phyloP scores from a whole-genome alignment of 495 filamentous ascomycete species.

The Filosporella fistucella region DNA sequence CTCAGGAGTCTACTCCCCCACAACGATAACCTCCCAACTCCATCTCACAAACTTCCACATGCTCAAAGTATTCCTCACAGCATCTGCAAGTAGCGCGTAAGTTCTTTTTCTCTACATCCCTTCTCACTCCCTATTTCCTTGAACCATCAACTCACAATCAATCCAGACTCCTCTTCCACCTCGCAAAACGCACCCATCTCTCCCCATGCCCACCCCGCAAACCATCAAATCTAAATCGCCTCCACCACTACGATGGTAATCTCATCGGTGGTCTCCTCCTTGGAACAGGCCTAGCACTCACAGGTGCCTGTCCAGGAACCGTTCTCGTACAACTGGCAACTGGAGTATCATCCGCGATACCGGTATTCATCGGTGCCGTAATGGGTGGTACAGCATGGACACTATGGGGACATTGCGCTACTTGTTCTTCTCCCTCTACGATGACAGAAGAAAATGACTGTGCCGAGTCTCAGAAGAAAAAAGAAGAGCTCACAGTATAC shows the following conservation, averaged over 20 bases:
- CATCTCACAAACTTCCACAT: slow-evolving; percentile 50
- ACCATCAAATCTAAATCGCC: too few species aligned
- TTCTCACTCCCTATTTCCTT: too few species aligned
- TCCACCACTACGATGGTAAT: slow-evolving; percentile 50
- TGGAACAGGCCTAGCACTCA: slow-evolving; percentile 48
- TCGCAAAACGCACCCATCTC: too few species aligned
- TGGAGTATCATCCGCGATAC: slow-evolving; percentile 38
- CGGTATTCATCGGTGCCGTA: slow-evolving; percentile 35
- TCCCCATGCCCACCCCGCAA: too few species aligned
- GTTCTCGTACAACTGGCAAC: slow-evolving; percentile 47
- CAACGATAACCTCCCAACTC: slow-evolving; percentile 49
- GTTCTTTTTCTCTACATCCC: slow-evolving; percentile 17
- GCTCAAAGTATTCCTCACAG: slow-evolving; percentile 52
- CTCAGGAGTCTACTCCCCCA: slow-evolving; percentile 48
- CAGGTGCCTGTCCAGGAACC: slow-evolving; percentile 51
- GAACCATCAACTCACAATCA: too few species aligned
- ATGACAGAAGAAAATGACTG: too few species aligned
- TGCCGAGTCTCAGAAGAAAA: too few species aligned
- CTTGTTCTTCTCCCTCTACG: too few species aligned
- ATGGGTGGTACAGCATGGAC: slow-evolving; percentile 36
- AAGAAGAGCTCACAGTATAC: too few species aligned
- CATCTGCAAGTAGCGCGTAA: slow-evolving; percentile 51
- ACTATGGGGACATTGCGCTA: too few species aligned
- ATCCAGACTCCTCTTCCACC: too few species aligned
- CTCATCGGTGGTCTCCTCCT: slow-evolving; percentile 49